A percentile compares a stretch with the other conserved stretches of the same genome.
phyloP scores from a whole-genome alignment of 2,329 filamentous ascomycete species.

The Xylariaceae sp. region DNA sequence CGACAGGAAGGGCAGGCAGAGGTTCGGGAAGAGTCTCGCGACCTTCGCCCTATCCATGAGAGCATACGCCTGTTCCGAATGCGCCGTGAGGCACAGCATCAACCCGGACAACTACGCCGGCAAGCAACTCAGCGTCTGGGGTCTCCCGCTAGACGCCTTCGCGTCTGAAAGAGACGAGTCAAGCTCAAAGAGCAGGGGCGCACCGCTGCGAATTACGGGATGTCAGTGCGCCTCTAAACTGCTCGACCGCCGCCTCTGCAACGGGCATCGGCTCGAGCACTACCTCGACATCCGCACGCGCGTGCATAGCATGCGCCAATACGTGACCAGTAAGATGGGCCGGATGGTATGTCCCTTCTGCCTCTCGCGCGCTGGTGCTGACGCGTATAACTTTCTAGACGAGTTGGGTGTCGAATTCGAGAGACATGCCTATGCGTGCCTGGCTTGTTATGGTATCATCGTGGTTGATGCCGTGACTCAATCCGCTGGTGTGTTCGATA shows the following conservation, averaged over 20 bases:
- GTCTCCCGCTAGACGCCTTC: slow-evolving; percentile 9
- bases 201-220: slow-evolving; percentile 30
- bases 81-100: slow-evolving; percentile 19
- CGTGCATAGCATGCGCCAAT: slow-evolving; percentile 26
- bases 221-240: slow-evolving; percentile 36
- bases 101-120: background rate
- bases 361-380: slow-evolving; percentile 15
- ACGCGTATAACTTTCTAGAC: slow-evolving; percentile 12
- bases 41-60: slow-evolving; percentile 26
- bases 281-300: slow-evolving; percentile 23
- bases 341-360: slow-evolving; percentile 32
- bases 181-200: background rate
- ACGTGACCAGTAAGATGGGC: slow-evolving; percentile 23
- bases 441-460: slow-evolving; percentile 30
- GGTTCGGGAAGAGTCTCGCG: slow-evolving; percentile 15
- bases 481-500: background rate
- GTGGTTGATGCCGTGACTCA: background rate
- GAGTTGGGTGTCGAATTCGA: slow-evolving; percentile 3
- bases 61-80: slow-evolving; percentile 29
- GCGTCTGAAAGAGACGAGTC: too few species aligned
- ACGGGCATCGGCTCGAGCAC: slow-evolving; percentile 32
- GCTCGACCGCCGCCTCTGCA: slow-evolving; percentile 32
- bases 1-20: slow-evolving; percentile 15
- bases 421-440: slow-evolving; percentile 30
- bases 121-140: slow-evolving; percentile 27